phyloP scores from a whole-genome alignment of 2,329 filamentous ascomycete species.

The Cytospora paraplurivora region DNA sequence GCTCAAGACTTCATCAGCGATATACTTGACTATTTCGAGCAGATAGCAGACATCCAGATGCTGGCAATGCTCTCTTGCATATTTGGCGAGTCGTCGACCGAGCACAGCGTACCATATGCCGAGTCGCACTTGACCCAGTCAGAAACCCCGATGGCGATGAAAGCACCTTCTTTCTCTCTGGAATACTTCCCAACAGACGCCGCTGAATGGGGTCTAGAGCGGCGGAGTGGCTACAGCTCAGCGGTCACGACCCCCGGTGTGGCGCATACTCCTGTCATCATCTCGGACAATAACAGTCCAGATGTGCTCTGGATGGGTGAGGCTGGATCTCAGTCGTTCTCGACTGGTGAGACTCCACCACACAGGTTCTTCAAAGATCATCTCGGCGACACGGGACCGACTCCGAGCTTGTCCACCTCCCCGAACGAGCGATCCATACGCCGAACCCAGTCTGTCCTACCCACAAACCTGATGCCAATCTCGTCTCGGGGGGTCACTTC shows the following conservation, averaged over 20 bases:
- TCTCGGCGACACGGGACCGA: conserved; percentile 48
- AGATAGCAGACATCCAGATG: conserved; percentile 67
- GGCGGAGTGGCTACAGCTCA: conserved; percentile 56
- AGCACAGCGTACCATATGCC: conserved; percentile 59
- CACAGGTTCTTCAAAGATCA: conserved; percentile 50
- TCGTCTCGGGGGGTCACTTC: conserved; percentile 50
- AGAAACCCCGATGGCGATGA: conserved; percentile 65
- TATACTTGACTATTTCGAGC: conserved; percentile 66
- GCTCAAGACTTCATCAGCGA: conserved; percentile 63
- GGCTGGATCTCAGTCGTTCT: conserved; percentile 59
- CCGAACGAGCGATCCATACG: conserved; percentile 57
- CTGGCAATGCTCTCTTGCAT: conserved; percentile 71
- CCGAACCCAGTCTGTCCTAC: conserved; percentile 57
- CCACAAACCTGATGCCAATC: conserved; percentile 58
- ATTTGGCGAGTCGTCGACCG: conserved; percentile 62
- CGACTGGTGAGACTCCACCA: conserved; percentile 64
- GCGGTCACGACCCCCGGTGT: conserved; percentile 59
- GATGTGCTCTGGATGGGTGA: conserved; percentile 56
- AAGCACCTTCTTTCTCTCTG: conserved; percentile 66
- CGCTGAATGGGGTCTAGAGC: conserved; percentile 54
- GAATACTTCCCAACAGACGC: conserved; percentile 66
- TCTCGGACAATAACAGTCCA: conserved; percentile 59
- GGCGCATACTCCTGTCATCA: conserved; percentile 56
- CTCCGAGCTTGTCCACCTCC: conserved; percentile 60
- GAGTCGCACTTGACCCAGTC: conserved; percentile 59